Conservation (phyloP, 805 yeast species). For the Candida berthetii region DNA sequence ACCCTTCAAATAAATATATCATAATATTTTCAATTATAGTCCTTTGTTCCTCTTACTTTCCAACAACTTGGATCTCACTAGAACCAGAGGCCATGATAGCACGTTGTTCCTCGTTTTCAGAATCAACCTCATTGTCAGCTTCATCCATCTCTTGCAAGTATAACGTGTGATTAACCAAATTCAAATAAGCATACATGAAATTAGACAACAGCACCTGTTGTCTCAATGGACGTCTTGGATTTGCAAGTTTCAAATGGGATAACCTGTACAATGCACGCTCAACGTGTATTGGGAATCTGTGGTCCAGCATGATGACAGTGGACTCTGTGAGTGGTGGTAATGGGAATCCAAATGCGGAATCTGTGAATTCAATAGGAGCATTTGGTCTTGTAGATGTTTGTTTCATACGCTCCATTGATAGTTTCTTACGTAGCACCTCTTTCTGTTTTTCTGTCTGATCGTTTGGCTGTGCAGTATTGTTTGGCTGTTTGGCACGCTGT, state of each 20-base stretch:
- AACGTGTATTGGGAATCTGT: slow-evolving; percentile 88
- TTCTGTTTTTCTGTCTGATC: slow-evolving; percentile 15
- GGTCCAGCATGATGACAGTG: slow-evolving; percentile 74
- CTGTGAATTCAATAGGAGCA: slow-evolving; percentile 56
- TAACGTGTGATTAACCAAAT: slow-evolving; percentile 86
- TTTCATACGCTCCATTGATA: slow-evolving; percentile 26
- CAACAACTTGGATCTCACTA: slow-evolving; percentile 20
- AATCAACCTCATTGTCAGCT: slow-evolving; percentile 10
- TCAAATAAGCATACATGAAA: slow-evolving; percentile 96
- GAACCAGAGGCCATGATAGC: not conserved
- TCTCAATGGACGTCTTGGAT: slow-evolving; percentile 82
- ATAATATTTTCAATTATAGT: too few species aligned
- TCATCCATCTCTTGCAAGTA: slow-evolving; percentile 61
- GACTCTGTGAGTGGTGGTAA: slow-evolving; percentile 75
- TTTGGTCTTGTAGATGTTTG: slow-evolving; percentile 37
- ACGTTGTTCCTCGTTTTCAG: not conserved
- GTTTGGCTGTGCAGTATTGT: slow-evolving; percentile 1
- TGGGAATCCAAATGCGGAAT: slow-evolving; percentile 85
- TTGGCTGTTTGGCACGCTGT: not conserved
- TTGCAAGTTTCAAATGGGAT: slow-evolving; percentile 89
- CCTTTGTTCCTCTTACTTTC: slow-evolving; percentile 26
- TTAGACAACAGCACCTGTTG: slow-evolving; percentile 92
- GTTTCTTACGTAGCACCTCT: slow-evolving; percentile 14
- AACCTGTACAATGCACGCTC: slow-evolving; percentile 93
- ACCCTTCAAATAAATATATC: too few species aligned